These are phyloP conservation scores for Corynascus novoguineensis DNA, from an alignment of 495 filamentous ascomycete species.

Conservation along the genomic window DNA sequence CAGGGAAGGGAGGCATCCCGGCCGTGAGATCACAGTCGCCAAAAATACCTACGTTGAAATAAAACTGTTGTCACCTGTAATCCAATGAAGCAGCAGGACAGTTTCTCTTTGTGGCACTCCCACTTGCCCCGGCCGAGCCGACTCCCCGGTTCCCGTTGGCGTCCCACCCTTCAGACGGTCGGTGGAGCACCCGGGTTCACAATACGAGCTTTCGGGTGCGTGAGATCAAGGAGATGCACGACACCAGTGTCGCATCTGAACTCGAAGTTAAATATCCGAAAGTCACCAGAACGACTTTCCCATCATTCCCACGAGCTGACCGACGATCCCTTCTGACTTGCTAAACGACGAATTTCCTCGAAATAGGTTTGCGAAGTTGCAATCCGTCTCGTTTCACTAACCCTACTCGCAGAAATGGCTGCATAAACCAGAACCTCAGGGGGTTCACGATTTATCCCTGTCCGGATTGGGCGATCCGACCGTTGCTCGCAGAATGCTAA, in stretches of 20 bases:
- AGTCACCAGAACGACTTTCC: not conserved
- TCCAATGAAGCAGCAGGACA: constrained; percentile 4
- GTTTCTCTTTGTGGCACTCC: constrained; percentile 20
- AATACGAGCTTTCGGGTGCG: constrained; percentile 11
- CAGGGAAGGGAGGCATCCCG: too few species aligned
- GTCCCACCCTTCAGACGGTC: constrained; percentile 2
- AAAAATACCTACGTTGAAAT: too few species aligned
- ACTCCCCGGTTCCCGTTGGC: not conserved
- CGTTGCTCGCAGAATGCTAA: not conserved
- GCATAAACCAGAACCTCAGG: not conserved
- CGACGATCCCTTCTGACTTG: not conserved
- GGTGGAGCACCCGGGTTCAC: not conserved
- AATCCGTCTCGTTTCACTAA: too few species aligned
- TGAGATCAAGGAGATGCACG: not conserved
- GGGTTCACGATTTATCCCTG: too few species aligned
- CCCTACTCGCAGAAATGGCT: not conserved
- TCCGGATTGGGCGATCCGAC: not conserved
- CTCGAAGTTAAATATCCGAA: not conserved
- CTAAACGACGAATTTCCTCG: too few species aligned
- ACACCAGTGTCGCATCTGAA: not conserved
- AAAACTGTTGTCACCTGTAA: not conserved
- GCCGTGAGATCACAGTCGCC: too few species aligned
- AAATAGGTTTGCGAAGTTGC: too few species aligned
- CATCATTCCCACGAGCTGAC: not conserved
- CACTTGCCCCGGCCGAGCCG: constrained; percentile 13